Percentiles rank a stretch among this genome's conserved stretches.
Evolutionary conservation across 768 basidiomycete species (phyloP).

Genomic region (Russula vinacea): DNA sequence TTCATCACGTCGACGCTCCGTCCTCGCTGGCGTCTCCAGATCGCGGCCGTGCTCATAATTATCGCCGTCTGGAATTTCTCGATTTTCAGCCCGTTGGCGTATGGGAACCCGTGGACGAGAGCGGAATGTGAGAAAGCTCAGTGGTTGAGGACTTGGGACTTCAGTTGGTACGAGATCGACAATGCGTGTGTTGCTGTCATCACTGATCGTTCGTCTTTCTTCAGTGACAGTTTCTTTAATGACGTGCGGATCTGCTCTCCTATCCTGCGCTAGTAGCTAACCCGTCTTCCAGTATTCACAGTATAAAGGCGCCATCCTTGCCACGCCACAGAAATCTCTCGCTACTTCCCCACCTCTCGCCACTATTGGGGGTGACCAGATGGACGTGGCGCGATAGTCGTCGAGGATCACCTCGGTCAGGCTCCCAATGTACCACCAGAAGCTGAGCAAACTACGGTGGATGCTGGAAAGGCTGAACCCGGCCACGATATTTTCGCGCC

Average conservation of each 20-base stretch:
- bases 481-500: constrained; percentile 71
- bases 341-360: constrained; percentile 37
- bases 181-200: not conserved
- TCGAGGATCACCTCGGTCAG: constrained; percentile 43
- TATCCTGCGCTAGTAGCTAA: constrained; percentile 10
- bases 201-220: constrained; percentile 14
- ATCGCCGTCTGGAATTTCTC: constrained; percentile 75
- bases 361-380: constrained; percentile 51
- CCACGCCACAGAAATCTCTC: constrained; percentile 41
- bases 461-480: constrained; percentile 61
- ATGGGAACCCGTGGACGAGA: constrained; percentile 87
- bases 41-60: constrained; percentile 70
- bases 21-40: constrained; percentile 74
- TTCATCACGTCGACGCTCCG: constrained; percentile 74
- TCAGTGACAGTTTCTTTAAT: constrained; percentile 65
- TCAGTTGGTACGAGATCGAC: constrained; percentile 63
- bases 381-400: constrained; percentile 55
- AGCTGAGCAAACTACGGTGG: constrained; percentile 40
- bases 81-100: constrained; percentile 76
- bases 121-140: constrained; percentile 67
- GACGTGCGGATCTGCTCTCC: constrained; percentile 47
- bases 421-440: constrained; percentile 25
- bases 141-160: constrained; percentile 96
- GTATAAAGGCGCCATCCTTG: constrained; percentile 42
- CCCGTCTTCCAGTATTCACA: constrained; percentile 49